phyloP scores from a whole-genome alignment of 495 filamentous ascomycete genomes.

The Cercophora samala region DNA sequence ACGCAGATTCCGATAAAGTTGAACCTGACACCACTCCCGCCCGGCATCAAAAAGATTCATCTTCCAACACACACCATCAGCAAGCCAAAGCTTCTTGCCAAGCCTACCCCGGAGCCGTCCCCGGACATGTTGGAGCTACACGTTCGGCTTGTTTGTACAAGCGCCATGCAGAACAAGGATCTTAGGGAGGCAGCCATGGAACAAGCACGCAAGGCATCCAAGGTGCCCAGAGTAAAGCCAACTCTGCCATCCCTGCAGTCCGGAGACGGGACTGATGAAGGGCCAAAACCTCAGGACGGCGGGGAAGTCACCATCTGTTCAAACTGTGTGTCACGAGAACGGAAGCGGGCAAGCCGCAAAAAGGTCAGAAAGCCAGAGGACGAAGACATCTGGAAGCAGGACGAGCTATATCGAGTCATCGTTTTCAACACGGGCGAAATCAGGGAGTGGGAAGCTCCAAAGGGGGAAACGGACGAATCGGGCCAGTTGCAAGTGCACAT shows the following conservation, averaged over 20 bases:
- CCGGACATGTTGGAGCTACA: slow-evolving; percentile 77
- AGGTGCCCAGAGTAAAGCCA: slow-evolving; percentile 6
- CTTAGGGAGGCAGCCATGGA: slow-evolving; percentile 61
- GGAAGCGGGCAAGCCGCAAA: slow-evolving; percentile 84
- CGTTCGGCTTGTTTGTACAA: slow-evolving; percentile 81
- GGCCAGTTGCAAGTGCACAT: slow-evolving; percentile 38
- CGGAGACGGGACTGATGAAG: slow-evolving; percentile 45
- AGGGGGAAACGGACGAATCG: slow-evolving; percentile 47
- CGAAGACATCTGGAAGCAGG: slow-evolving; percentile 71
- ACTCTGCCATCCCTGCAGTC: background rate
- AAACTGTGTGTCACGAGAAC: slow-evolving; percentile 79
- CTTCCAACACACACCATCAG: slow-evolving; percentile 85
- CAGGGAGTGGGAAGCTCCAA: slow-evolving; percentile 71
- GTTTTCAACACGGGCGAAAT: slow-evolving; percentile 93
- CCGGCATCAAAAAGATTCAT: slow-evolving; percentile 72
- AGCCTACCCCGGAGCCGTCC: slow-evolving; percentile 54
- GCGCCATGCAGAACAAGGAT: slow-evolving; percentile 77
- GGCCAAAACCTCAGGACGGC: slow-evolving; percentile 68
- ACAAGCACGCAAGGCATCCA: slow-evolving; percentile 50
- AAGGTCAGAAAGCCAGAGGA: slow-evolving; percentile 87
- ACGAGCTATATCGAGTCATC: slow-evolving; percentile 76
- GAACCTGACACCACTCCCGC: slow-evolving; percentile 67
- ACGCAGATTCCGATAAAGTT: slow-evolving; percentile 86
- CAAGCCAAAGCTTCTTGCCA: slow-evolving; percentile 80
- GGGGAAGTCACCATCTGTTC: slow-evolving; percentile 84